Evolutionary conservation across 495 filamentous ascomycete genomes (phyloP).

Genomic region (Clohesyomyces aquaticus): DNA sequence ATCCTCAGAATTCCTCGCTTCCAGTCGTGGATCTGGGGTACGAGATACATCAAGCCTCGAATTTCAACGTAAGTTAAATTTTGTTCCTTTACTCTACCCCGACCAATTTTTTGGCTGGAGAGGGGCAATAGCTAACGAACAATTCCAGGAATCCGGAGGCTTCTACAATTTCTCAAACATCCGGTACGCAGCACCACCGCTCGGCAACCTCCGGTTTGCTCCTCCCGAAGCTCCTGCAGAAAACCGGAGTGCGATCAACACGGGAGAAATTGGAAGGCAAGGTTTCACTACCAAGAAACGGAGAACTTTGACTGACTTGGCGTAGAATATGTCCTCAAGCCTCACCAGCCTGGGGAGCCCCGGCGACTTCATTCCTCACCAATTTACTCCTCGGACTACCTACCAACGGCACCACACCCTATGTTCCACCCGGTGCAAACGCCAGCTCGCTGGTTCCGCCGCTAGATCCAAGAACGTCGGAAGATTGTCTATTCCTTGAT

Average conservation of each 20-base stretch:
- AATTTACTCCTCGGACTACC: constrained; percentile 10
- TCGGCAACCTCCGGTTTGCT: constrained; percentile 34
- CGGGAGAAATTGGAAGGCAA: constrained; percentile 22
- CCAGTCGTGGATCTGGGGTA: constrained; percentile 39
- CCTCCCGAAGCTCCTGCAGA: constrained; percentile 27
- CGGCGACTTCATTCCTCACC: constrained; percentile 9
- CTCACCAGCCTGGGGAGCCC: constrained; percentile 10
- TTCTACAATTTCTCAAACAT: constrained; percentile 43
- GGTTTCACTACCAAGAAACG: not conserved
- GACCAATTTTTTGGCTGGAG: not conserved
- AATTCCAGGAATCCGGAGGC: constrained; percentile 28
- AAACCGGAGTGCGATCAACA: constrained; percentile 30
- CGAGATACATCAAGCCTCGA: constrained; percentile 33
- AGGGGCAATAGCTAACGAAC: not conserved
- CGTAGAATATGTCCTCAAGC: constrained; percentile 37
- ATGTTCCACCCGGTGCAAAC: constrained; percentile 17
- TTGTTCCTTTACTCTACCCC: not conserved
- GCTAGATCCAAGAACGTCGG: constrained; percentile 16
- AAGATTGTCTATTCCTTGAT: constrained; percentile 43
- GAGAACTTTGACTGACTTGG: not conserved
- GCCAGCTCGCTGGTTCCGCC: constrained; percentile 1
- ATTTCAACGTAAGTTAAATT: constrained; percentile 34
- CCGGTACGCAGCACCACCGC: constrained; percentile 38
- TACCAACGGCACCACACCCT: constrained; percentile 13
- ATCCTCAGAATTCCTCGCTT: constrained; percentile 20